Percentiles rank a stretch among this genome's conserved stretches.
These are phyloP conservation scores for Phytophthora kernoviae DNA, from an alignment of 352 stramenopile species.

Conservation along the genomic window DNA sequence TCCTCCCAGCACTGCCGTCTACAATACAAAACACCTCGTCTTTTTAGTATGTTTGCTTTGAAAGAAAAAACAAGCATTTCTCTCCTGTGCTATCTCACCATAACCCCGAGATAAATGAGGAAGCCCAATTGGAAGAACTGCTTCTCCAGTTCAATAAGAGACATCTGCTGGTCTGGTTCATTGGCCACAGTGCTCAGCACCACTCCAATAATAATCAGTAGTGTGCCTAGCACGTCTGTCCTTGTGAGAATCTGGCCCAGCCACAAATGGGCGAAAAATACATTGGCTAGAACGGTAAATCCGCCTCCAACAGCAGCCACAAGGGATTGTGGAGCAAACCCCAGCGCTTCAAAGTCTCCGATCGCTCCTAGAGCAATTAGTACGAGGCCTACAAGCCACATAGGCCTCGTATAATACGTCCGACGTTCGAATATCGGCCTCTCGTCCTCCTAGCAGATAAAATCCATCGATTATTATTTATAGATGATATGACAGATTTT, in stretches of 20 bases:
- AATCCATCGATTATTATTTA: conserved; percentile 6
- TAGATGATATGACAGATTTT: too few species aligned
- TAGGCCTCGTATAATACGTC: conserved; percentile 81
- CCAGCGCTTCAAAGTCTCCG: conserved; percentile 88
- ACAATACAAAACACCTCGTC: conserved; percentile 7
- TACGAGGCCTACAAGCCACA: conserved; percentile 86
- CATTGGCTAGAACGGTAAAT: conserved; percentile 89
- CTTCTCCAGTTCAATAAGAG: conserved; percentile 72
- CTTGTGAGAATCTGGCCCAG: conserved; percentile 77
- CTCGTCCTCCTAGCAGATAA: conserved; percentile 61
- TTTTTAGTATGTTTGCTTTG: neutral
- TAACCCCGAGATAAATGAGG: conserved; percentile 77
- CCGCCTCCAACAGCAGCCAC: conserved; percentile 85
- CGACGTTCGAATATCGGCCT: conserved; percentile 64
- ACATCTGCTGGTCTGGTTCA: conserved; percentile 80
- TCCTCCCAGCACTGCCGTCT: conserved; percentile 61
- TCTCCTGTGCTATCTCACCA: conserved; percentile 43
- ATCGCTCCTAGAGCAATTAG: conserved; percentile 82
- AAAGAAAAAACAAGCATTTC: neutral
- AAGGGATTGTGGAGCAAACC: conserved; percentile 86
- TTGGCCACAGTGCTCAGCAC: conserved; percentile 84
- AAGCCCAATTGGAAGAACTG: conserved; percentile 84
- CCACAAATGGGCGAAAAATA: conserved; percentile 89
- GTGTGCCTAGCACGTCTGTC: conserved; percentile 70
- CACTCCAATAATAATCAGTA: conserved; percentile 84